These are phyloP conservation scores for Blastobotrys buckinghamii DNA, from an alignment of 1,139 yeast genomes.

Conservation along the genomic window DNA sequence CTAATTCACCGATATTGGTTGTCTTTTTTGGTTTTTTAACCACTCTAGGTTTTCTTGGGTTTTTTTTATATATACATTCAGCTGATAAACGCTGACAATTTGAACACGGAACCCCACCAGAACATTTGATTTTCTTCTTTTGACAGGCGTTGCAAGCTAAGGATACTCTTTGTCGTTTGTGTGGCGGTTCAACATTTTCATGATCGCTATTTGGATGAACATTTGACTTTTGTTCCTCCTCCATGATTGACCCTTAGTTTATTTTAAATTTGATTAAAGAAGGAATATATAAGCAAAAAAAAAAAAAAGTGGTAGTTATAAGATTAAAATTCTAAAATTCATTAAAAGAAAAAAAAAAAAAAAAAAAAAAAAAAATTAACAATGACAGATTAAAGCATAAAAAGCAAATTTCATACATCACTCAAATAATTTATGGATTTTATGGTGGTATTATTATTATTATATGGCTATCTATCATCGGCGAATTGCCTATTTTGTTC, in stretches of 20 bases:
- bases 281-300: not conserved
- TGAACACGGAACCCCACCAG: conserved; percentile 65
- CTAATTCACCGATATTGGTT: conserved; percentile 27
- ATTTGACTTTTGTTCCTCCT: not conserved
- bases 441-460: too few species aligned
- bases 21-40: conserved; percentile 21
- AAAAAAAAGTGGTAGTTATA: not conserved
- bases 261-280: not conserved
- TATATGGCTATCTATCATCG: too few species aligned
- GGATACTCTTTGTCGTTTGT: conserved; percentile 37
- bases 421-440: too few species aligned
- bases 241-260: not conserved
- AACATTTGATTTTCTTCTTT: conserved; percentile 64
- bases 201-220: not conserved
- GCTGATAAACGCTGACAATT: conserved; percentile 46
- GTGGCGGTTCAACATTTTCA: conserved; percentile 49
- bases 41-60: conserved; percentile 29
- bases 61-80: conserved; percentile 30
- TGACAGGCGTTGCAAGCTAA: conserved; percentile 62
- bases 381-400: too few species aligned
- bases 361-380: too few species aligned
- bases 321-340: not conserved
- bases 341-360: not conserved
- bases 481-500: too few species aligned
- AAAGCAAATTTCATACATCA: too few species aligned